Base-by-base conservation (phyloP, 148 eudicot species). In the Persicaria tinctoria region DNA sequence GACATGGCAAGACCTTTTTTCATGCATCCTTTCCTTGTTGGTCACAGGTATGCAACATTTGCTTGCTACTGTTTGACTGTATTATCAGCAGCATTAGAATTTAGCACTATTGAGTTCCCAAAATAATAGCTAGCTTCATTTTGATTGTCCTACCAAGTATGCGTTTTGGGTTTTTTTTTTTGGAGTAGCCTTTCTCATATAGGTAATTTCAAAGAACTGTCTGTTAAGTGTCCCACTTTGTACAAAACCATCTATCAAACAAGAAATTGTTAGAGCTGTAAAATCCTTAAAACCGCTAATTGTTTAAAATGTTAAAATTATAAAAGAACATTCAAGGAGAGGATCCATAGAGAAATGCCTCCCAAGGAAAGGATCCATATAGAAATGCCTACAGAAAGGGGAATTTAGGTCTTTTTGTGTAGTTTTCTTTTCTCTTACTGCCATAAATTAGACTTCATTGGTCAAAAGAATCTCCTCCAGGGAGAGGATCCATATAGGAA, bases 1-100 rank as follows among this genome's bases (percentile, higher is more conserved):
- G 96, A 91, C 73, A 46, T 85, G n/a, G 75, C 88, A 46, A 87
- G 93, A 87, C 82, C 91, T 8, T 83, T 87, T 51, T 88, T 80
- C 85, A 78, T 84, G 79, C 88, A 84, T 76, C 95, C 89, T 47
- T 89, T 84, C 76, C 73, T 83, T 64, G 75, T 83, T 71, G 89
- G 88, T 69, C 97, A 87, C 81, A 87, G 96, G 98, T 91, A 78
- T 64, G 80, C 51, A 17, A 46, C 73, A 17, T 8, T 66, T 76
- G 23, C 18, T 38, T 66, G 47, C 3, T 66, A 66, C 14, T 50
- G 2, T 51, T 48, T 46, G 13, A 49, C 51, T 9, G 8, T 38
- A 27, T 48, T 2, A 2, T 23, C 60, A 66, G 48, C 56, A 32
- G 23, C 47, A 27, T 54, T 5, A 44, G 38, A 13, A 3, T 3